Percentiles rank a stretch among this genome's conserved stretches.
Conservation (phyloP, 2,329 filamentous ascomycete species). For the Cyphellophora europaea region DNA sequence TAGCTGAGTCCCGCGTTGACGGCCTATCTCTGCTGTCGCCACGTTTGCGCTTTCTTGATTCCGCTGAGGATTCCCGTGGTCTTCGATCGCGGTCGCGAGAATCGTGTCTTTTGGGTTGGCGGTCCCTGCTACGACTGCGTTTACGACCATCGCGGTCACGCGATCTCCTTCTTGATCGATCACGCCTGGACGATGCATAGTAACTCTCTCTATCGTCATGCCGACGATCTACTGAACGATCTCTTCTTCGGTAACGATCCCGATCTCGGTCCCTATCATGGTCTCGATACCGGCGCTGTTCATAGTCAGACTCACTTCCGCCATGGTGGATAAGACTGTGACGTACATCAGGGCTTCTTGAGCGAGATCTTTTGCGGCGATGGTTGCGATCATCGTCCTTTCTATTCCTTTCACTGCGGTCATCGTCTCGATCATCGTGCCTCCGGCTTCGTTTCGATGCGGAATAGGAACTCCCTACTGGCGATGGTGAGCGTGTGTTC, state of each 20-base stretch:
- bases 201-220: conserved; percentile 58
- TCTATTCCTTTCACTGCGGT: conserved; percentile 28
- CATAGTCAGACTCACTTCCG: conserved; percentile 5
- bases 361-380: conserved; percentile 28
- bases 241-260: conserved; percentile 56
- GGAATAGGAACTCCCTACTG: conserved; percentile 75
- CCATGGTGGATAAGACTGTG: neutral
- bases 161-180: conserved; percentile 55
- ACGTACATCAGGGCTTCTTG: conserved; percentile 40
- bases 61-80: conserved; percentile 61
- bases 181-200: conserved; percentile 43
- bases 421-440: conserved; percentile 44
- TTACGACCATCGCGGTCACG: conserved; percentile 44
- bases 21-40: conserved; percentile 54
- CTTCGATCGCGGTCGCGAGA: conserved; percentile 55
- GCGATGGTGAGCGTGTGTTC: conserved; percentile 78
- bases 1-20: conserved; percentile 38
- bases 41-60: conserved; percentile 59
- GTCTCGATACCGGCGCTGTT: conserved; percentile 40
- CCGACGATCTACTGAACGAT: conserved; percentile 58
- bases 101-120: conserved; percentile 62
- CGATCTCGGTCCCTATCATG: conserved; percentile 35
- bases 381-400: conserved; percentile 41
- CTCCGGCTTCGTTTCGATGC: conserved; percentile 55
- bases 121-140: conserved; percentile 49